phyloP scores from a whole-genome alignment of 495 filamentous ascomycete species.

The Penicillium paradoxum region DNA sequence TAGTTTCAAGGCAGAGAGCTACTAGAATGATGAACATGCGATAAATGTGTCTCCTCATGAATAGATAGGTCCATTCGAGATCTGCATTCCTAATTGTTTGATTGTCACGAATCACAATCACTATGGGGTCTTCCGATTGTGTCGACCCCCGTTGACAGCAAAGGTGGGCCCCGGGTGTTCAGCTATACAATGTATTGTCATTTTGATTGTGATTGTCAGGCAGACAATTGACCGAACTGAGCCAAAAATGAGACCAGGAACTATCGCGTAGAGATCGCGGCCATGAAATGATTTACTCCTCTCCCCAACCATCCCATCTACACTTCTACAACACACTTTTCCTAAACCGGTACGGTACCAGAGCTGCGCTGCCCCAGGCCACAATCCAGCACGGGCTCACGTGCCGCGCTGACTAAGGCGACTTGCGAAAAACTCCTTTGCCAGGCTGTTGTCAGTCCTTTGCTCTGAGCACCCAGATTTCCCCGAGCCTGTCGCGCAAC shows the following conservation, averaged over 20 bases:
- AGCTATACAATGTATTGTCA: slow-evolving; percentile 3
- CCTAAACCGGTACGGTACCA: slow-evolving; percentile 1
- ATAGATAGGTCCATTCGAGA: not conserved
- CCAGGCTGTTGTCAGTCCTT: slow-evolving; percentile 34
- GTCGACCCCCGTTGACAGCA: not conserved
- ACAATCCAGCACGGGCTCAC: slow-evolving; percentile 7
- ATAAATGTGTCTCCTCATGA: not conserved
- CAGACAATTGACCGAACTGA: not conserved
- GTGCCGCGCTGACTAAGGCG: slow-evolving; percentile 10
- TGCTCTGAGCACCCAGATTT: slow-evolving; percentile 40
- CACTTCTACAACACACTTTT: not conserved
- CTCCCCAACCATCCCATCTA: not conserved
- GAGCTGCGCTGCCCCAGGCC: slow-evolving; percentile 3
- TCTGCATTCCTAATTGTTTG: not conserved
- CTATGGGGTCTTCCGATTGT: not conserved
- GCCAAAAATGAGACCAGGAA: not conserved
- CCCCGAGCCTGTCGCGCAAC: slow-evolving; percentile 46
- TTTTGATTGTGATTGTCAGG: not conserved
- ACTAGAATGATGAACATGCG: not conserved
- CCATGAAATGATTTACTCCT: not conserved
- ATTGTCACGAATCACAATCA: not conserved
- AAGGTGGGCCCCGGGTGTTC: not conserved
- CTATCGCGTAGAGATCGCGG: not conserved
- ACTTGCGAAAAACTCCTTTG: slow-evolving; percentile 34
- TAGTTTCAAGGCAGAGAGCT: not conserved